Conservation (phyloP, 192 early-diverging fungal species). For the Dimargaris xerosporica region DNA sequence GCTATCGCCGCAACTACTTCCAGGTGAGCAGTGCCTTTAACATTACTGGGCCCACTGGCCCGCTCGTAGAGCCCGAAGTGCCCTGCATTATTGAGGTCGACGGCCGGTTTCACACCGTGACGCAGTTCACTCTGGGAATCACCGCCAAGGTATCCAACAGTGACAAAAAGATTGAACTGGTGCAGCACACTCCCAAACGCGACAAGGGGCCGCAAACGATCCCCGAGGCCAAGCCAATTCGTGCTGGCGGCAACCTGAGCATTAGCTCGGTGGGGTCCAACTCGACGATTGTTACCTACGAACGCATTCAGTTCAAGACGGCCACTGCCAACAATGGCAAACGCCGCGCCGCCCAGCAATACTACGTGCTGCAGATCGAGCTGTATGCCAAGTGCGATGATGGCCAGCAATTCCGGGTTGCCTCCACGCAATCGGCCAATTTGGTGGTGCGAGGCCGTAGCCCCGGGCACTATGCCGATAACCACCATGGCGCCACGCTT, state of each 20-base stretch:
- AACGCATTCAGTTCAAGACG: conserved; percentile 92
- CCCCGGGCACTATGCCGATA: conserved; percentile 82
- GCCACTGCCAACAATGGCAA: conserved; percentile 94
- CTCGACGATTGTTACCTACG: conserved; percentile 55
- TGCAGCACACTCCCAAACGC: conserved; percentile 81
- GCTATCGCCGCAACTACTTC: conserved; percentile 91
- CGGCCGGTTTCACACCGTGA: conserved; percentile 33
- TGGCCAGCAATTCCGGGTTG: conserved; percentile 39
- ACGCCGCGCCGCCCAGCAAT: conserved; percentile 86
- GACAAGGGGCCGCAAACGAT: conserved; percentile 83
- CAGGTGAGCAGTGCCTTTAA: conserved; percentile 57
- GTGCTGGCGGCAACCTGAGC: conserved; percentile 42
- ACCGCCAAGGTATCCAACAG: conserved; percentile 54
- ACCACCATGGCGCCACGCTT: conserved; percentile 7
- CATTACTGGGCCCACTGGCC: conserved; percentile 24
- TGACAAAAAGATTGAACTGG: conserved; percentile 62
- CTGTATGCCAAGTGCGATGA: conserved; percentile 56
- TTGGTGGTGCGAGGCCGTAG: conserved; percentile 86
- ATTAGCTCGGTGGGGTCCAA: conserved; percentile 19
- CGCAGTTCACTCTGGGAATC: conserved; percentile 59
- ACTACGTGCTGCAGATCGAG: conserved; percentile 71
- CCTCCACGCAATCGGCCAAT: conserved; percentile 54
- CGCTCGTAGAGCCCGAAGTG: conserved; percentile 30
- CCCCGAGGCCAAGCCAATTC: conserved; percentile 38
- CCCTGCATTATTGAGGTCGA: conserved; percentile 53